Evolutionary conservation across 306 rosid genomes (phyloP).

Genomic region (Luffa acutangula): DNA sequence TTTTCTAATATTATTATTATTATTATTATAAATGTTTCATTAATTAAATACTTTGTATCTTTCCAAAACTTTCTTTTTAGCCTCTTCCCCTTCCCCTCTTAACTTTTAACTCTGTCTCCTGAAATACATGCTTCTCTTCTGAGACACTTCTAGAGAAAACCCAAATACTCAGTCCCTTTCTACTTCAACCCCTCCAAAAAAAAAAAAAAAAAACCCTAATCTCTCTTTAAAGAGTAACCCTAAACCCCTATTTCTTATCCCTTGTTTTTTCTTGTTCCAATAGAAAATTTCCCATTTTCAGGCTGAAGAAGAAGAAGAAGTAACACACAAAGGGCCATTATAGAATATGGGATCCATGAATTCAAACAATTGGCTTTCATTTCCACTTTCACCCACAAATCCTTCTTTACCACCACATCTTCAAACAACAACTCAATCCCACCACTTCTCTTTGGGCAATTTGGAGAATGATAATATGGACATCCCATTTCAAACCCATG

Average conservation of each 20-base stretch:
- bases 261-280: neutral
- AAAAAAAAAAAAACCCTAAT: conserved; percentile 19
- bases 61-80: conserved; percentile 34
- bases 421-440: conserved; percentile 49
- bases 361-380: conserved; percentile 95
- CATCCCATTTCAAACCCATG: conserved; percentile 75
- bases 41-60: conserved; percentile 6
- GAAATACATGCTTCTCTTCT: conserved; percentile 11
- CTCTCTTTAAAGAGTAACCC: conserved; percentile 12
- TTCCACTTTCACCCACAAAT: conserved; percentile 80
- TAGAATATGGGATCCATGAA: conserved; percentile 48
- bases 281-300: conserved; percentile 18
- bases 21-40: neutral
- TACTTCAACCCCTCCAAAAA: neutral
- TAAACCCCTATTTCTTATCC: conserved; percentile 5
- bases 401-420: conserved; percentile 65
- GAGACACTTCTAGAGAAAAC: neutral
- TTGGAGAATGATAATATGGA: conserved; percentile 64
- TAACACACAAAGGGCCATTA: neutral
- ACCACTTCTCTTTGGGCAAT: conserved; percentile 71
- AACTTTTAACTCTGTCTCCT: conserved; percentile 13
- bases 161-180: neutral
- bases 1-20: too few species aligned
- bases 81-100: conserved; percentile 20
- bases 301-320: conserved; percentile 14